Conservation (phyloP, 768 basidiomycete genomes). For the Rhodocollybia butyracea region DNA sequence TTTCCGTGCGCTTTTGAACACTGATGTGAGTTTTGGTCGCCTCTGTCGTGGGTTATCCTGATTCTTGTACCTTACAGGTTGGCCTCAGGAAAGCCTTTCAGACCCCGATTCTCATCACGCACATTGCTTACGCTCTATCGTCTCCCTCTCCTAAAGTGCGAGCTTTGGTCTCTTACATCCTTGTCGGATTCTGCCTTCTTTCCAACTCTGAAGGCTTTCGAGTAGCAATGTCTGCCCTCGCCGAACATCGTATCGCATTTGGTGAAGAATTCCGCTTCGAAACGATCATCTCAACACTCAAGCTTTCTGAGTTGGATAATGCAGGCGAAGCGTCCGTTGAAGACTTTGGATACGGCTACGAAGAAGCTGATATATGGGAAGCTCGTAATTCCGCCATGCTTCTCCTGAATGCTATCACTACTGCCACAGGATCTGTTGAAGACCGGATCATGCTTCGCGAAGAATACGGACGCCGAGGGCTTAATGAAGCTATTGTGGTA, state of each 20-base stretch:
- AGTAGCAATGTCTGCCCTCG: slow-evolving; percentile 71
- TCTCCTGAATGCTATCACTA: slow-evolving; percentile 76
- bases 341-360: slow-evolving; percentile 35
- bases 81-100: slow-evolving; percentile 69
- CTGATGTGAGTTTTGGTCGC: slow-evolving; percentile 52
- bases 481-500: slow-evolving; percentile 85
- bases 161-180: slow-evolving; percentile 67
- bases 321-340: slow-evolving; percentile 31
- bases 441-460: slow-evolving; percentile 77
- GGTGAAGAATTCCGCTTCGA: slow-evolving; percentile 82
- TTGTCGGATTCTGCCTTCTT: slow-evolving; percentile 82
- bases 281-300: slow-evolving; percentile 62
- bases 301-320: slow-evolving; percentile 40
- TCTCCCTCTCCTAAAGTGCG: slow-evolving; percentile 66
- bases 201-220: slow-evolving; percentile 69
- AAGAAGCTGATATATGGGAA: slow-evolving; percentile 79
- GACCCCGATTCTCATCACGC: slow-evolving; percentile 62
- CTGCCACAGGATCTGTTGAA: slow-evolving; percentile 73
- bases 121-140: slow-evolving; percentile 71
- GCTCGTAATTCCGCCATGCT: slow-evolving; percentile 73
- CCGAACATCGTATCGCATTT: slow-evolving; percentile 71
- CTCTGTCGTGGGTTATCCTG: slow-evolving; percentile 1
- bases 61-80: slow-evolving; percentile 37
- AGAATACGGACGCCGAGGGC: slow-evolving; percentile 75
- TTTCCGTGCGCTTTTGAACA: slow-evolving; percentile 80